Evolutionary conservation across 257 asterid genomes (phyloP).

Genomic region (Haberlea rhodopensis): DNA sequence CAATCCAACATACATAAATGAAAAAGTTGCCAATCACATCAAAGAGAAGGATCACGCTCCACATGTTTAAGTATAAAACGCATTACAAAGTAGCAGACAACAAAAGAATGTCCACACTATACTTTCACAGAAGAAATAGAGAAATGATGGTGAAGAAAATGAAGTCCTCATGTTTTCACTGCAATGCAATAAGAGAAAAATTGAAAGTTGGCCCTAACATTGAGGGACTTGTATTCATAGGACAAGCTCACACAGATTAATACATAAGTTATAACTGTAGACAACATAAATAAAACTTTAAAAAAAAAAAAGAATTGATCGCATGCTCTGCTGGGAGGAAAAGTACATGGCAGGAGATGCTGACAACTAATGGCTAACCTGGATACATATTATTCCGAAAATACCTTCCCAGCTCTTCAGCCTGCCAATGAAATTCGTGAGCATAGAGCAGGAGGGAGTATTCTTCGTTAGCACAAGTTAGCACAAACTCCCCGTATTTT

Average conservation of each 20-base stretch:
- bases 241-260: constrained; percentile 4
- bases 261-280: not conserved
- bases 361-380: constrained; percentile 43
- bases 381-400: constrained; percentile 95
- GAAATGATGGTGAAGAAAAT: not conserved
- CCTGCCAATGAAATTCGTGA: constrained; percentile 51
- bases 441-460: constrained; percentile 18
- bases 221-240: constrained; percentile 7
- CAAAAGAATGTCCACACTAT: constrained; percentile 6
- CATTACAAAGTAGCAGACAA: not conserved
- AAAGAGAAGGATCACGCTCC: constrained; percentile 14
- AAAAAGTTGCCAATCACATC: constrained; percentile 20
- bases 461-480: constrained; percentile 14
- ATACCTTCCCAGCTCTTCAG: constrained; percentile 96
- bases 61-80: constrained; percentile 17
- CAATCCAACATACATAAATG: not conserved
- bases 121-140: constrained; percentile 9
- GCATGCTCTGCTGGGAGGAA: constrained; percentile 19
- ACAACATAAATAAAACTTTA: constrained; percentile 9
- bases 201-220: constrained; percentile 7
- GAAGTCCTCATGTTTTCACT: constrained; percentile 9
- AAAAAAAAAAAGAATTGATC: no score
- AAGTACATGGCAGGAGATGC: constrained; percentile 15
- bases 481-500: constrained; percentile 1
- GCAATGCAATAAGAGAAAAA: constrained; percentile 1